Percentiles rank a stretch among this genome's conserved stretches.
Conservation (phyloP, 1,284 basidiomycete genomes). For the Irpex rosettiformis region DNA sequence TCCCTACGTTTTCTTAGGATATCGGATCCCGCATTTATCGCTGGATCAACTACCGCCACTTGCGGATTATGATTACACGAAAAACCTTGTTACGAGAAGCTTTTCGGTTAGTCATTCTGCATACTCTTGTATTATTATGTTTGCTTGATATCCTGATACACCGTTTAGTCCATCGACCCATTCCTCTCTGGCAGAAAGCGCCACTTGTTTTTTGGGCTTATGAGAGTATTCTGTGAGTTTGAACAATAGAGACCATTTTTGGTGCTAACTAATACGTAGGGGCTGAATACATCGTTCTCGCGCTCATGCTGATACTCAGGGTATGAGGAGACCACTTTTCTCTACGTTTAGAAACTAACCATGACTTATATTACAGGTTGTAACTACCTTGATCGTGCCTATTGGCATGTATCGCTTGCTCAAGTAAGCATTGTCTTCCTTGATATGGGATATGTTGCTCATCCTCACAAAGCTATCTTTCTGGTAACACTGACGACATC, state of each 20-base stretch:
- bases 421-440: slow-evolving; percentile 15
- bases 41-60: slow-evolving; percentile 36
- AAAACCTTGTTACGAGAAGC: slow-evolving; percentile 33
- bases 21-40: slow-evolving; percentile 24
- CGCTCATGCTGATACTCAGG: neutral
- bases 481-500: slow-evolving; percentile 29
- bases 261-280: neutral
- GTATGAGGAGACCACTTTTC: neutral
- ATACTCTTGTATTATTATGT: neutral
- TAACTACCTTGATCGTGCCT: neutral
- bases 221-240: slow-evolving; percentile 5
- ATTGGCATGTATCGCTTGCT: slow-evolving; percentile 45
- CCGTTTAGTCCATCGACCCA: neutral
- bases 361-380: neutral
- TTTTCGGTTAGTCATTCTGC: neutral
- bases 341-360: neutral
- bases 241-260: neutral
- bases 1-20: slow-evolving; percentile 26
- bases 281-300: neutral
- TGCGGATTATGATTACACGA: slow-evolving; percentile 43
- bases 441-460: neutral
- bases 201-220: slow-evolving; percentile 1
- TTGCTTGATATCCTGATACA: neutral
- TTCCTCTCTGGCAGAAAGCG: neutral
- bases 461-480: slow-evolving; percentile 35